Base-by-base conservation (phyloP, 805 yeast species). In the Wickerhamomyces ciferrii region DNA sequence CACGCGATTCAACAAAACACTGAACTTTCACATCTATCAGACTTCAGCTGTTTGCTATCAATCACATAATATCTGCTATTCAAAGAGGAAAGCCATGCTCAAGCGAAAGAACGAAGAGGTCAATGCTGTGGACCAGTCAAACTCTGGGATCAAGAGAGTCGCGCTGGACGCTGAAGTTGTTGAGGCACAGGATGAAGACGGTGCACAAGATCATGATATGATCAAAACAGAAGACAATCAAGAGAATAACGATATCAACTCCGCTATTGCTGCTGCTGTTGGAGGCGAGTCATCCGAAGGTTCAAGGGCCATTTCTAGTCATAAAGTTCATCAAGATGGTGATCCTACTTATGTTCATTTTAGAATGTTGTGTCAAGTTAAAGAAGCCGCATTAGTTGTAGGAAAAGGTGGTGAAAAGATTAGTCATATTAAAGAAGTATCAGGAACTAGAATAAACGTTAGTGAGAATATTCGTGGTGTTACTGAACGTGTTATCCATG, bases 401-500 rank as follows among this genome's bases (percentile, higher is more conserved):
- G 95, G 96, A 0, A 83, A 83, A 53, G 84, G 84, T 46, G 96
- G 96, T n/a, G 88, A 83, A 47, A 77, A 74, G 15, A 84, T 87
- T 43, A 72, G 76, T 39, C 82, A 74, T 49, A 75, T 87, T 45
- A 79, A 87, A 53, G 81, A 76, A 11, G 70, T 71, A 43, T 81
- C 92, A 2, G 72, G 72, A 45, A 84, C 87, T 8, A 72, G 84
- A 52, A 74, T 87, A 39, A 79, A 81, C 55, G 87, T 86, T 14
- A 79, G 87, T 54, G 92, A 86, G 46, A 86, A 87, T 60, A 68
- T 83, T 44, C 75, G 78, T 53, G 86, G 83, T 23, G 78, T 83
- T 6, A 84, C 86, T 2, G 95, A 85, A 58, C 72, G 96, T 51
- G 83, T 88, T 29, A 74, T 88, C 23, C 76, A 81, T 50, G 83